A percentile compares a stretch with the other conserved stretches of the same genome.
These are phyloP conservation scores for Apiotrichum mycotoxinovorans DNA, from an alignment of 1,284 basidiomycete genomes.

Conservation along the genomic window DNA sequence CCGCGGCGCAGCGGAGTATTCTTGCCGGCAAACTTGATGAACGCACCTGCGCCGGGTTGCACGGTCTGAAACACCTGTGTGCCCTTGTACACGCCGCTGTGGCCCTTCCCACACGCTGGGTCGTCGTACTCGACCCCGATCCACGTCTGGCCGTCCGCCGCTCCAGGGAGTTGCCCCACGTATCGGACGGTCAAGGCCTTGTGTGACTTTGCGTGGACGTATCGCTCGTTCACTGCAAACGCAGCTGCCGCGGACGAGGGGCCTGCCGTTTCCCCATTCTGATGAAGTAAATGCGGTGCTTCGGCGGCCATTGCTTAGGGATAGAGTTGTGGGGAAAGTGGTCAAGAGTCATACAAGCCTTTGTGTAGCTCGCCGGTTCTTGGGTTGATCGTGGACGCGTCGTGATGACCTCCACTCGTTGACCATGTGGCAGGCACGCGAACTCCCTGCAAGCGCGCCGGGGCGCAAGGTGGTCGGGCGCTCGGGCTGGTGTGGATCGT, in stretches of 20 bases:
- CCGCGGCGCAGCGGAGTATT: constrained; percentile 52
- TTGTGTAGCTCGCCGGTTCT: too few species aligned
- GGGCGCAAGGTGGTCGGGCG: too few species aligned
- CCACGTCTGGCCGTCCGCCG: constrained; percentile 56
- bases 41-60: constrained; percentile 43
- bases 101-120: constrained; percentile 68
- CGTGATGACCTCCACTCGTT: too few species aligned
- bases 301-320: too few species aligned
- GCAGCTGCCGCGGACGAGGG: neutral
- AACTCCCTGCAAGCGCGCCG: too few species aligned
- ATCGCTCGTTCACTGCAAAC: constrained; percentile 27
- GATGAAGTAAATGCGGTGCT: too few species aligned
- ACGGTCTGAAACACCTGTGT: constrained; percentile 64
- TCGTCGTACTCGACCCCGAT: constrained; percentile 96
- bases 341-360: too few species aligned
- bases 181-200: constrained; percentile 42
- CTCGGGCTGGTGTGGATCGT: too few species aligned
- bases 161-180: constrained; percentile 34
- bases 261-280: too few species aligned
- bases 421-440: too few species aligned
- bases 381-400: too few species aligned
- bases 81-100: constrained; percentile 75
- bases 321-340: too few species aligned
- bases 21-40: constrained; percentile 28
- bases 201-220: constrained; percentile 34